Percentiles rank a stretch among this genome's conserved stretches.
phyloP scores from a whole-genome alignment of 345 rosid genomes.

The Anastatica hierochuntica region DNA sequence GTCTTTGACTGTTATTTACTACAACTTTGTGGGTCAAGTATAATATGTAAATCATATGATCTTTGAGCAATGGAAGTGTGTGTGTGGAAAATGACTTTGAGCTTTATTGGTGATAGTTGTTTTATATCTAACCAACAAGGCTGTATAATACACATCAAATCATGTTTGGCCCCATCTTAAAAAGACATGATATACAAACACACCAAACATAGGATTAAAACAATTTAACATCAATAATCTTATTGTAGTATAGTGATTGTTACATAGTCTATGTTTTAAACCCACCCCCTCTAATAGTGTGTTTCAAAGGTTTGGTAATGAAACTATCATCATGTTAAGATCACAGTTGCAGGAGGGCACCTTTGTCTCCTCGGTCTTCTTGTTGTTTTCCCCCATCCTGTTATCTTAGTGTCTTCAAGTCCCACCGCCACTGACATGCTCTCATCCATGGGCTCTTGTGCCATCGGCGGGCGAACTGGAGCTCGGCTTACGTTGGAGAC shows the following conservation, averaged over 20 bases:
- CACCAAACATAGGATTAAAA: background rate
- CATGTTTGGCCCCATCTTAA: conserved; percentile 17
- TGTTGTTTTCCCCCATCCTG: conserved; percentile 28
- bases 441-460: conserved; percentile 7
- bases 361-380: conserved; percentile 28
- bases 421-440: conserved; percentile 5
- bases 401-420: conserved; percentile 22
- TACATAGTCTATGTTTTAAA: background rate
- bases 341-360: conserved; percentile 19
- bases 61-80: no score
- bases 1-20: no score
- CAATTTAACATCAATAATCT: conserved; percentile 4
- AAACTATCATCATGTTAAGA: conserved; percentile 18
- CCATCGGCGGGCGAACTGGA: conserved; percentile 8
- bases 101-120: no score
- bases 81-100: no score
- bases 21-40: no score
- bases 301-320: background rate
- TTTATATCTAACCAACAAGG: conserved; percentile 8
- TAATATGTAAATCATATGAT: no score
- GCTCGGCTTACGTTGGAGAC: conserved; percentile 15
- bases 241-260: background rate
- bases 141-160: conserved; percentile 3
- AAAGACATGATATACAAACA: conserved; percentile 13
- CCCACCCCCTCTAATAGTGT: background rate